Evolutionary conservation across 1,139 yeast species (phyloP).

Genomic region (Geotrichum reessii): DNA sequence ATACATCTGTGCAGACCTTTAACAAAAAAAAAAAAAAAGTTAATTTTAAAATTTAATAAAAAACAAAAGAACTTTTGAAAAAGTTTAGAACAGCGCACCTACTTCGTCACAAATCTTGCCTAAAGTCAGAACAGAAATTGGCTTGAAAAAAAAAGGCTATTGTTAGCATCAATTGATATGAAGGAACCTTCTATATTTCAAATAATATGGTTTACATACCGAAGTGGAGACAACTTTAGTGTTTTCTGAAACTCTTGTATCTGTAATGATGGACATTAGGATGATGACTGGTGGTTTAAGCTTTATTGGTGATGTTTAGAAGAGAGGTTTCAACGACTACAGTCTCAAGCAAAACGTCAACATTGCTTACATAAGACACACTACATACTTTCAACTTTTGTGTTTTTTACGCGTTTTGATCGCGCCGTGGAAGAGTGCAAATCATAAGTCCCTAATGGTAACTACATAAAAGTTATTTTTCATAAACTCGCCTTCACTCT

Average conservation of each 20-base stretch:
- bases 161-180: background rate
- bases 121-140: conserved; percentile 7
- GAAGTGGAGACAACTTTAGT: conserved; percentile 7
- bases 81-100: background rate
- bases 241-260: conserved; percentile 13
- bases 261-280: conserved; percentile 10
- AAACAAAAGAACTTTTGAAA: background rate
- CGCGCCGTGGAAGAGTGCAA: too few relatives aligned
- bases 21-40: background rate
- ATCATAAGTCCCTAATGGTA: too few relatives aligned
- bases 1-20: conserved; percentile 9
- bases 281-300: background rate
- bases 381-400: background rate
- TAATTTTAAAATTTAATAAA: too few relatives aligned
- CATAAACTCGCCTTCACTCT: too few relatives aligned
- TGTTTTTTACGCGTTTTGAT: background rate
- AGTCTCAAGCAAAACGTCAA: background rate
- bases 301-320: background rate
- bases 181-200: background rate
- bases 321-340: background rate
- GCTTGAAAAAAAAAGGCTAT: background rate
- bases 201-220: background rate
- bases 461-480: background rate
- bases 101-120: conserved; percentile 12
- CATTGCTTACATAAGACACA: background rate